Evolutionary conservation across 1,139 yeast genomes (phyloP), one percentile per base, ranked within the genome.

Genomic region (Candida tetrigidarum): DNA sequence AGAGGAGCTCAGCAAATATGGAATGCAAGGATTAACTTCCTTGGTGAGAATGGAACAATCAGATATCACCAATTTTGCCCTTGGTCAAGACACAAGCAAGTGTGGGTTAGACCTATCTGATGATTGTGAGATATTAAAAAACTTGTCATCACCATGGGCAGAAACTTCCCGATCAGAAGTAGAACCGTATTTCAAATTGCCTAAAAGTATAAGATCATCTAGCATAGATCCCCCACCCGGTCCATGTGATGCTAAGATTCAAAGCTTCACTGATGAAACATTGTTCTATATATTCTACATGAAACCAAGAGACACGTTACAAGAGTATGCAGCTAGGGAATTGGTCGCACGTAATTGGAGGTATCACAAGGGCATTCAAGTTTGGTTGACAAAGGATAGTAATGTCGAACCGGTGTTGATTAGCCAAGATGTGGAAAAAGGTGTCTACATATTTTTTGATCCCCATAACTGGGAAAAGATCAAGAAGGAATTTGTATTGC

Each of bases 381-480:
- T 95, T 40, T 95, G 99, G 99, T 72, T 95, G 49, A 93, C 99
- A 12, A 95, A 93, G 66, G 97, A 92, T 59, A 89, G 96, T 33
- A 81, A 83, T 57, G 84, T 86, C 51, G 98, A 93, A 62, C 97
- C 98, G 0, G 81, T 89, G 12, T 86, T 85, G 54, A 91, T 90
- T 45, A 82, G 90, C 25, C 86, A 84, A 43, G 88, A 87, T 51
- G 91, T 93, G 41, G 99, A 95, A 67, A 82, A 93, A 51, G 98
- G 99, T 2, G 86, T 92, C n/a, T 95, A 93, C 63, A 86, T 92
- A 38, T 93, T 95, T 64, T 95, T 95, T 63, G 99, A 95, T 60
- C 98, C 98, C 4, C 90, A 86, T 54, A 82, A 87, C 50, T 95
- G 99, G 99, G 96, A 90, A 58, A 89, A 90, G 67, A 91, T 93